Evolutionary conservation across 441 rosid species (phyloP), one percentile per base, ranked within the genome.

Genomic region (Corymbia citriodora): DNA sequence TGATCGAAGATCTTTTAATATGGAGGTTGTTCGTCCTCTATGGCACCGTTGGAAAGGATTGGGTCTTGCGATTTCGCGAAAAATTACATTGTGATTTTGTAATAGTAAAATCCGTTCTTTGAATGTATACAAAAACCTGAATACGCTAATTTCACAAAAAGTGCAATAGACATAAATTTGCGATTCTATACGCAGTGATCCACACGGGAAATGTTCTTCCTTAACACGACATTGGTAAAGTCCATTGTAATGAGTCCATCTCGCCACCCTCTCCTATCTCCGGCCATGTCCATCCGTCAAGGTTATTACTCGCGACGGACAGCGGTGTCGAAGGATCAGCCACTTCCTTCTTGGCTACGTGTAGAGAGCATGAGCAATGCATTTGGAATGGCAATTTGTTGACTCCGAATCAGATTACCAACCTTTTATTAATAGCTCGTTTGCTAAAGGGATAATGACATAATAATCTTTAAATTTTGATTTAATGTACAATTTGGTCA

Each of bases 181-280:
- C 3, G 17, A 40, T 40, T 11, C 8, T 11, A 1, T 40, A 10
- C 0, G 0, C 5, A 40, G 2, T 2, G 5, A 6, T 74, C 17
- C 0, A 11, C 45, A 21, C 9, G 9, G 4, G 49, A 72, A 10
- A 19, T 9, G 4, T 19, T 72, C 8, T 72, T 18, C 4, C 13
- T 18, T 9, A 6, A 19, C 27, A 72, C 2, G 49, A 7, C 21
- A 36, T 10, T 36, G 18, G 25, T 8, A 36, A 3, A 19, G 4
- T 72, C 27, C 11, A 36, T 72, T 0, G 27, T 19, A 40, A 19
- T 1, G 23, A 21, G 9, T 40, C 50, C 27, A 40, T 40, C 16
- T 36, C 9, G 5, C 9, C 15, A 3, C 21, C 49, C 27, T 36
- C 82, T 11, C 18, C 72, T 14, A 6, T 63, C 70, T 3, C 33